Evolutionary conservation across 441 rosid genomes (phyloP).

Genomic region (Pelargonium hybrid): DNA sequence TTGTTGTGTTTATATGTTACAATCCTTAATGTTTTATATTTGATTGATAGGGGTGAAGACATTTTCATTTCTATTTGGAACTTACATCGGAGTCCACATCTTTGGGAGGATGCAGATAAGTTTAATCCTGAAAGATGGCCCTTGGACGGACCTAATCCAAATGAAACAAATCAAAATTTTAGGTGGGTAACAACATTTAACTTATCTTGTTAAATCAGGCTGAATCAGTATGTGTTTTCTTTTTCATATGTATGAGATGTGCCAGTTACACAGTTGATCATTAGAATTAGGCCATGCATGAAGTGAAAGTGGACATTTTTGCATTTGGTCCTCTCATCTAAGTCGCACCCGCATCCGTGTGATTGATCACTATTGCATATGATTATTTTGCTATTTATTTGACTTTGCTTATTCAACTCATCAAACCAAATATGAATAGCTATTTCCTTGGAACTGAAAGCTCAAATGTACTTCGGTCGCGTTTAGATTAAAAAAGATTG

Average conservation of each 20-base stretch:
- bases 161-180: slow-evolving; percentile 93
- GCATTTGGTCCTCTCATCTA: neutral
- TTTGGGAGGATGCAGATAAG: slow-evolving; percentile 68
- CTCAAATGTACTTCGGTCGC: too few relatives aligned
- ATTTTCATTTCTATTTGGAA: slow-evolving; percentile 92
- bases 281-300: neutral
- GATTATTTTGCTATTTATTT: too few relatives aligned
- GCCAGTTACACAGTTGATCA: neutral
- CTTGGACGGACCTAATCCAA: slow-evolving; percentile 87
- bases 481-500: too few relatives aligned
- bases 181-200: slow-evolving; percentile 32
- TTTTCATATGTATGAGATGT: neutral
- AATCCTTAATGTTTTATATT: neutral
- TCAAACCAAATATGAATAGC: too few relatives aligned
- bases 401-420: too few relatives aligned
- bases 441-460: too few relatives aligned
- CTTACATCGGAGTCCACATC: slow-evolving; percentile 77
- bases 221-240: neutral
- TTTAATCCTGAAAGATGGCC: slow-evolving; percentile 99
- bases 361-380: too few relatives aligned
- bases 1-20: neutral
- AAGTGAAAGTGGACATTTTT: neutral
- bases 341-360: neutral
- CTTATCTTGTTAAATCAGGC: neutral
- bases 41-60: slow-evolving; percentile 61